These are phyloP conservation scores for Cordyceps tenuipes DNA, from an alignment of 2,329 filamentous ascomycete genomes.

Conservation along the genomic window DNA sequence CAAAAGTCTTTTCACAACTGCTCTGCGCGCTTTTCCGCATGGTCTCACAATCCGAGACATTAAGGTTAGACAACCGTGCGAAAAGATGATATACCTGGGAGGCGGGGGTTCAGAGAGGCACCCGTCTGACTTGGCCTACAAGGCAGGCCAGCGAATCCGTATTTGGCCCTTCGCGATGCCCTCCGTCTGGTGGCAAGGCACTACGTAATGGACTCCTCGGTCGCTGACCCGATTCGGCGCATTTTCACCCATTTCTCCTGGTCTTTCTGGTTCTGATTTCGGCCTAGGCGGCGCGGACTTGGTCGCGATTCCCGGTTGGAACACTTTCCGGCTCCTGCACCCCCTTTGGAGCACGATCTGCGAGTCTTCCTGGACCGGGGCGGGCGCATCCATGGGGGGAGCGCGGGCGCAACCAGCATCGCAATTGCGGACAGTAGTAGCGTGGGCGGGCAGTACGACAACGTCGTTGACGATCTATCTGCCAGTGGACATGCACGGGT, in stretches of 20 bases:
- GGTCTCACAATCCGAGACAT: not conserved
- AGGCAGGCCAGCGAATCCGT: not conserved
- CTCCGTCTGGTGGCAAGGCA: not conserved
- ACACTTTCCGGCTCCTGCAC: constrained; percentile 7
- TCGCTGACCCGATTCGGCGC: not conserved
- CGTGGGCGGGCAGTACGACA: not conserved
- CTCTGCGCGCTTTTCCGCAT: not conserved
- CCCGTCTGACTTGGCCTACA: not conserved
- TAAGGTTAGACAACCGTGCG: not conserved
- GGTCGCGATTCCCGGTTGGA: constrained; percentile 5
- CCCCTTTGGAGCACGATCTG: not conserved
- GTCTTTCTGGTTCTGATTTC: not conserved
- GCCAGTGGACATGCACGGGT: not conserved
- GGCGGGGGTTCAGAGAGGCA: constrained; percentile 1
- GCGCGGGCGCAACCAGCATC: not conserved
- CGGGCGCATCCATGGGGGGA: not conserved
- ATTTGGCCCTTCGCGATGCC: constrained; percentile 3
- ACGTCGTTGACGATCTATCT: not conserved
- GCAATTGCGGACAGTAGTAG: constrained; percentile 10
- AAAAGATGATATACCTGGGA: constrained; percentile 1
- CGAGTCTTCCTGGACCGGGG: not conserved
- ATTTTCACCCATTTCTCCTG: not conserved
- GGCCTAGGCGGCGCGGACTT: constrained; percentile 2
- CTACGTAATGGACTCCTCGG: not conserved
- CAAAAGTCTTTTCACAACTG: not conserved